phyloP scores from a whole-genome alignment of 2,329 filamentous ascomycete genomes.

The Penicillium sp. region DNA sequence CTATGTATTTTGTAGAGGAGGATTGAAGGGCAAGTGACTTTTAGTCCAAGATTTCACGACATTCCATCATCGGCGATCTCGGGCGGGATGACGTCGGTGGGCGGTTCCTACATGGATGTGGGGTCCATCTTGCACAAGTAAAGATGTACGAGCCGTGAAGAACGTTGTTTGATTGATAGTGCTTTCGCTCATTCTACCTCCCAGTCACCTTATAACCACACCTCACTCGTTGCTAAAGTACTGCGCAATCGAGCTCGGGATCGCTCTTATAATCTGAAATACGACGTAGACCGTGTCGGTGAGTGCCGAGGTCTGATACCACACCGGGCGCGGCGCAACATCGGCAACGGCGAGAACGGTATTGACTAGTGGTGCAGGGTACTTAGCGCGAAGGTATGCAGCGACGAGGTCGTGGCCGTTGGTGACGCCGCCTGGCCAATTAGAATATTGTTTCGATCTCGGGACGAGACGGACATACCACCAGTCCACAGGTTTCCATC shows the following conservation, averaged over 20 bases:
- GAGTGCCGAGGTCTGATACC: slow-evolving; percentile 23
- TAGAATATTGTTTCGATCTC: background rate
- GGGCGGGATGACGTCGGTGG: background rate
- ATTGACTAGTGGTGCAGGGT: slow-evolving; percentile 29
- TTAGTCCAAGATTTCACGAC: background rate
- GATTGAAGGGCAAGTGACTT: background rate
- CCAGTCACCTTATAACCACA: background rate
- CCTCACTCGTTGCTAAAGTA: background rate
- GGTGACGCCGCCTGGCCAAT: slow-evolving; percentile 23
- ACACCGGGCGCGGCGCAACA: slow-evolving; percentile 24
- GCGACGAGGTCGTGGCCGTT: slow-evolving; percentile 29
- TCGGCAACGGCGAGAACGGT: slow-evolving; percentile 36
- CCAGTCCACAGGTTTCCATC: slow-evolving; percentile 29
- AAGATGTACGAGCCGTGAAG: background rate
- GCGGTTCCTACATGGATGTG: background rate
- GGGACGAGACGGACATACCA: slow-evolving; percentile 10
- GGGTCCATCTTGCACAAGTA: no score
- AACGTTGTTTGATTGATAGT: background rate
- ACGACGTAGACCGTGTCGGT: slow-evolving; percentile 14
- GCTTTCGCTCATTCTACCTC: background rate
- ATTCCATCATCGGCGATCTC: background rate
- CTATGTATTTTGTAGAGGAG: no score
- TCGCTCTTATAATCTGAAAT: slow-evolving; percentile 17
- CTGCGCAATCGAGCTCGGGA: slow-evolving; percentile 12
- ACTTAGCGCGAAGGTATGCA: slow-evolving; percentile 21